Conservation (phyloP, 768 basidiomycete genomes). For the Mrakia frigida region DNA sequence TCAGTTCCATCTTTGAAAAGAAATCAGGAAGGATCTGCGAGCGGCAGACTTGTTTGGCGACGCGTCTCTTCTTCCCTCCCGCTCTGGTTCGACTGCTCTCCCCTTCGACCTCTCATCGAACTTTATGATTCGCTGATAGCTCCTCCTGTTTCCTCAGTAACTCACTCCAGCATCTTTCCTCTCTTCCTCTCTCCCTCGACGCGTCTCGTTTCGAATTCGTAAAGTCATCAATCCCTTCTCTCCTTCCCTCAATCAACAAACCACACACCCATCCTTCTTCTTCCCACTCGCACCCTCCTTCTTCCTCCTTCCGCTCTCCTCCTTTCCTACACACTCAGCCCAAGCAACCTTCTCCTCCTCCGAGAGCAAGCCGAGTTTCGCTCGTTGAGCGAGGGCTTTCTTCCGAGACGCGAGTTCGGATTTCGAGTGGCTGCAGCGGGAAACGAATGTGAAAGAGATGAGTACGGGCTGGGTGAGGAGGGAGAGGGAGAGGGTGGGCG, state of each 20-base stretch:
- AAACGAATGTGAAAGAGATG: conserved; percentile 51
- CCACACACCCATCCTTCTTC: conserved; percentile 17
- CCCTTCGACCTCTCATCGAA: no score
- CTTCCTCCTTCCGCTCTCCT: conserved; percentile 36
- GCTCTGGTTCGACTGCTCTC: no score
- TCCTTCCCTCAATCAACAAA: background rate
- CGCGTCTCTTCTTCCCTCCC: no score
- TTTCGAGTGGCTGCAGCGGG: conserved; percentile 41
- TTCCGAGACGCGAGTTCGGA: conserved; percentile 13
- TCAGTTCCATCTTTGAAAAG: no score
- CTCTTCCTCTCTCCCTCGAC: background rate
- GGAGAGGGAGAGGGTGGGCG: conserved; percentile 43
- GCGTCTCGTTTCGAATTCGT: background rate
- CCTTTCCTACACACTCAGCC: conserved; percentile 53
- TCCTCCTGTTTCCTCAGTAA: no score
- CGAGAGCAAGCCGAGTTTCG: conserved; percentile 46
- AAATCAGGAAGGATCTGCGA: no score
- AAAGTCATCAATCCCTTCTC: background rate
- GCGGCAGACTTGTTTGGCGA: no score
- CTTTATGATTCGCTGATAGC: no score
- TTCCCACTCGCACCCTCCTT: background rate
- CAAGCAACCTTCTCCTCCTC: conserved; percentile 62
- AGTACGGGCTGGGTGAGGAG: conserved; percentile 58
- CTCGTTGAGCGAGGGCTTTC: conserved; percentile 17
- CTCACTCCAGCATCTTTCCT: no score